Percentiles rank a stretch among this genome's conserved stretches.
Conservation (phyloP, 257 asterid species). For the Forsythia suspensa region DNA sequence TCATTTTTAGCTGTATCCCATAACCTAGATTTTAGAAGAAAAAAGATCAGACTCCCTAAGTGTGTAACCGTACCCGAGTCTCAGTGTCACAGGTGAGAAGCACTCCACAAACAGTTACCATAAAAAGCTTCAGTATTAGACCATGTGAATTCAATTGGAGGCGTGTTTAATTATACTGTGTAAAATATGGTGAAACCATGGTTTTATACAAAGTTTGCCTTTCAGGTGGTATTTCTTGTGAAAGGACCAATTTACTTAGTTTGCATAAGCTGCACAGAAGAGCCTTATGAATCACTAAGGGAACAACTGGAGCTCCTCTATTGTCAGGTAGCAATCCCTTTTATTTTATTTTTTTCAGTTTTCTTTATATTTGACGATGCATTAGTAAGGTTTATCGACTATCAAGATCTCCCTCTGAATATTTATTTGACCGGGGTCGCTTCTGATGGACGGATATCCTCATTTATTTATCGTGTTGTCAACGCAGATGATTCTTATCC, state of each 20-base stretch:
- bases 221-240: constrained; percentile 90
- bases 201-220: constrained; percentile 12
- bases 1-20: too few relatives aligned
- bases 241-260: constrained; percentile 98
- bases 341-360: not conserved
- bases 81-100: too few relatives aligned
- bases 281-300: constrained; percentile 84
- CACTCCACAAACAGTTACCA: not conserved
- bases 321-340: constrained; percentile 65
- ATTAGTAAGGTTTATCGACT: not conserved
- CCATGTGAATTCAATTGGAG: not conserved
- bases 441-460: constrained; percentile 17
- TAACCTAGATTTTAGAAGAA: too few relatives aligned
- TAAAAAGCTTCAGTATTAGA: not conserved
- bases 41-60: too few relatives aligned
- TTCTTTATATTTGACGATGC: not conserved
- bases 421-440: not conserved
- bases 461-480: constrained; percentile 23
- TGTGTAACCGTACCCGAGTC: too few relatives aligned
- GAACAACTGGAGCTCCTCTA: constrained; percentile 90
- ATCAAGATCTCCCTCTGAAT: not conserved
- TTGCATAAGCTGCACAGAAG: constrained; percentile 98
- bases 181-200: not conserved
- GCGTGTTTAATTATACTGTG: not conserved
- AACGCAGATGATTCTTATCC: constrained; percentile 93